Base-by-base conservation (phyloP, 331 rosid genomes). In the Malus hybrid region DNA sequence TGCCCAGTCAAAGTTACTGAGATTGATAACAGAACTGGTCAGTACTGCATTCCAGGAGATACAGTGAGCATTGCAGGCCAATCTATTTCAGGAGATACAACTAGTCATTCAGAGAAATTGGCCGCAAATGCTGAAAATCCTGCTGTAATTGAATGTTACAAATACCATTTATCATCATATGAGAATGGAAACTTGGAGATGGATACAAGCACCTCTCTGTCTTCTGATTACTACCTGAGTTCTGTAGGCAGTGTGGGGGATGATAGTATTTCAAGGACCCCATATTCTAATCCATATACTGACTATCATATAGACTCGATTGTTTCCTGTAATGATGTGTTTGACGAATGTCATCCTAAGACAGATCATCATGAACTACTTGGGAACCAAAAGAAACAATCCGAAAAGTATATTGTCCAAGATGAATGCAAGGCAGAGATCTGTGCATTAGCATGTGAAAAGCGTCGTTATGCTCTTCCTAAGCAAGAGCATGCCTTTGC, bases 401-500 rank as follows among this genome's bases (percentile, higher is more conserved):
- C 83, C 20, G 77, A 72, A 12, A 81, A 82, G 27, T 67, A 56
- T 75, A 66, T 73, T 46, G 16, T 55, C 34, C 79, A 76, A 34
- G 83, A 85, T 59, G 77, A 84, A 39, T 82, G 76, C 73, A 77
- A 76, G 75, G 65, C 57, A 67, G 88, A 76, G 76, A 74, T 73
- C 46, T 42, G 81, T 67, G 72, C 86, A 33, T 44, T 83, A 69
- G 77, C 82, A 62, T 10, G 19, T 76, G 81, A 63, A 75, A 90
- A 88, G 71, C 83, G 80, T 77, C 65, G 19, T 65, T 81, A 71
- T 74, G 64, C 72, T 84, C 80, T 86, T 67, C 88, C 86, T 39
- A 94, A 83, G 87, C 93, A 86, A 90, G 89, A 84, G 60, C 96
- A 94, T 80, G 99, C 97, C 65, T 85, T 94, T 84, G 93, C 99